A percentile compares a stretch with the other conserved stretches of the same genome.
These are phyloP conservation scores for Eutrema japonicum DNA, from an alignment of 345 rosid genomes.

Conservation along the genomic window DNA sequence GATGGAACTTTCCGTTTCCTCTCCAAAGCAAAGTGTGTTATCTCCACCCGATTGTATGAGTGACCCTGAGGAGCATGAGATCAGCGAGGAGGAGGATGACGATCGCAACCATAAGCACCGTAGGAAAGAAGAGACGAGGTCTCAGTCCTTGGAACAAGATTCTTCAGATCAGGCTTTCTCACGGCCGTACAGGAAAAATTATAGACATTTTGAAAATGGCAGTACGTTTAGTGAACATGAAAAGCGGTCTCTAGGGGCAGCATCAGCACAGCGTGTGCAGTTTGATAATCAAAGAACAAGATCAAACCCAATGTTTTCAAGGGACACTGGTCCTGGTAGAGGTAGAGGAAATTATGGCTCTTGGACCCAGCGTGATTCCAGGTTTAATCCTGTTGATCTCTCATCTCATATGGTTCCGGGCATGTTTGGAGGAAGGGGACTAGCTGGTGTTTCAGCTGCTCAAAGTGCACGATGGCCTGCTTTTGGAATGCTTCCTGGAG, in stretches of 20 bases:
- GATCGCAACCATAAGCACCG: slow-evolving; percentile 99
- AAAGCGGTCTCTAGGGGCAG: slow-evolving; percentile 60
- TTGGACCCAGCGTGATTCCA: slow-evolving; percentile 75
- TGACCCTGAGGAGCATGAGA: slow-evolving; percentile 91
- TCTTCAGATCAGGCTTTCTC: slow-evolving; percentile 57
- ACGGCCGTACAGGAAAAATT: slow-evolving; percentile 71
- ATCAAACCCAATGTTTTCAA: slow-evolving; percentile 58
- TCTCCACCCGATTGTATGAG: slow-evolving; percentile 70
- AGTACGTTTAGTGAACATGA: slow-evolving; percentile 62
- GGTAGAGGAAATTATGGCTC: slow-evolving; percentile 85
- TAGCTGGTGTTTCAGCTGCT: slow-evolving; percentile 63
- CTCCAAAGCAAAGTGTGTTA: slow-evolving; percentile 61
- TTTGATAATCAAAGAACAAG: slow-evolving; percentile 70
- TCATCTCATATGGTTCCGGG: slow-evolving; percentile 75
- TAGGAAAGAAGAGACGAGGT: slow-evolving; percentile 77
- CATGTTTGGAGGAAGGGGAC: slow-evolving; percentile 76
- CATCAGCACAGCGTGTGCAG: slow-evolving; percentile 54
- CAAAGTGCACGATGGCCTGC: slow-evolving; percentile 75
- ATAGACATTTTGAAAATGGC: slow-evolving; percentile 68
- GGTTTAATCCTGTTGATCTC: slow-evolving; percentile 65
- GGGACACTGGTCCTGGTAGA: slow-evolving; percentile 71
- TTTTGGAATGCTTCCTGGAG: slow-evolving; percentile 80
- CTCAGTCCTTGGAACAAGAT: slow-evolving; percentile 77
- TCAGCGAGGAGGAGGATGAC: slow-evolving; percentile 96
- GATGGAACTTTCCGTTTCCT: slow-evolving; percentile 81